Conservation (phyloP, 2,329 filamentous ascomycete genomes). For the Fusarium tanahbumbuense region DNA sequence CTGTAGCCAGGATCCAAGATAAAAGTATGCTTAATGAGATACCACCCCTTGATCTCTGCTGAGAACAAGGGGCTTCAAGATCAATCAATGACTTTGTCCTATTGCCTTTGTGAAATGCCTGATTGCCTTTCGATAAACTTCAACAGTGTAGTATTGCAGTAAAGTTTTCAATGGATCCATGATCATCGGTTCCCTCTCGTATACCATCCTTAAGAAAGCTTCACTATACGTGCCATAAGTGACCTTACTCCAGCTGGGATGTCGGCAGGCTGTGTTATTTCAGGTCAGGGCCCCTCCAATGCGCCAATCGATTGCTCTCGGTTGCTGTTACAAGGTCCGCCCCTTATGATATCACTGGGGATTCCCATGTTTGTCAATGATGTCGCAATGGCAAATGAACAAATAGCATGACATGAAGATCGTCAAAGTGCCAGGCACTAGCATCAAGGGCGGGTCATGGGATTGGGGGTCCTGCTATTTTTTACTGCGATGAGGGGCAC, state of each 20-base stretch:
- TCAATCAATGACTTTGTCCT: slow-evolving; percentile 7
- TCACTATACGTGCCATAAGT: slow-evolving; percentile 20
- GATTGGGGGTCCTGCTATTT: not conserved
- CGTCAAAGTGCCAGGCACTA: slow-evolving; percentile 32
- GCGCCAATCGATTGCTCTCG: slow-evolving; percentile 20
- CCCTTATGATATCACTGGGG: slow-evolving; percentile 39
- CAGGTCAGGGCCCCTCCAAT: slow-evolving; percentile 12
- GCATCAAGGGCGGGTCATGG: slow-evolving; percentile 31
- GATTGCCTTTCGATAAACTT: not conserved
- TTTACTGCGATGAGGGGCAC: slow-evolving; percentile 6
- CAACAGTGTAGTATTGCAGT: not conserved
- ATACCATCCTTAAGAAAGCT: slow-evolving; percentile 17
- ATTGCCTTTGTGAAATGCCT: slow-evolving; percentile 5
- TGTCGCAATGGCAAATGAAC: slow-evolving; percentile 29
- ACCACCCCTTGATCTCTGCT: slow-evolving; percentile 16
- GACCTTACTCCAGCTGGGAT: slow-evolving; percentile 34
- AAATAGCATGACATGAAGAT: slow-evolving; percentile 38
- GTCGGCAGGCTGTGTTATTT: slow-evolving; percentile 10
- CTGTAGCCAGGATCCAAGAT: slow-evolving; percentile 41
- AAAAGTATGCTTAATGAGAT: slow-evolving; percentile 47
- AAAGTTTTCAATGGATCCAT: slow-evolving; percentile 14
- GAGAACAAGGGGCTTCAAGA: slow-evolving; percentile 24
- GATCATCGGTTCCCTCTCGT: slow-evolving; percentile 41
- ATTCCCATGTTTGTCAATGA: slow-evolving; percentile 34
- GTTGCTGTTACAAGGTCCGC: slow-evolving; percentile 15